These are phyloP conservation scores for Erythrophleum ivorense DNA, from an alignment of 331 rosid genomes.

Conservation along the genomic window DNA sequence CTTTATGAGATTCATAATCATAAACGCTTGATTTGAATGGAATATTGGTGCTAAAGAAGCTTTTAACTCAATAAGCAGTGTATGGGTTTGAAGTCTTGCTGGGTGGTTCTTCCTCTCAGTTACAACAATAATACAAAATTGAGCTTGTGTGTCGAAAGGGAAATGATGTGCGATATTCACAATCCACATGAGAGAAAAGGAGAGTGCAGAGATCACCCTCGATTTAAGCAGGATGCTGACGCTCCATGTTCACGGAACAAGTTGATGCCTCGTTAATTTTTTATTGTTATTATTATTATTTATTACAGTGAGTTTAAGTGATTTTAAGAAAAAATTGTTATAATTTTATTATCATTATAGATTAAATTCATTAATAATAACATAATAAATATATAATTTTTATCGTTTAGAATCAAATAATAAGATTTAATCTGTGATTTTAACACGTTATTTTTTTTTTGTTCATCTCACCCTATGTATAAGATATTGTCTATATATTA, in stretches of 20 bases:
- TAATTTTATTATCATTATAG: no score
- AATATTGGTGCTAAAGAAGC: constrained; percentile 12
- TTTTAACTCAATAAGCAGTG: neutral
- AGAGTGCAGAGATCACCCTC: constrained; percentile 40
- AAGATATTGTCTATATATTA: neutral
- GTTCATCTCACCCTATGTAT: no score
- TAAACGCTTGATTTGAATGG: constrained; percentile 44
- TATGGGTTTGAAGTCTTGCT: neutral
- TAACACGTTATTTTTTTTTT: no score
- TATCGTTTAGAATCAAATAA: no score
- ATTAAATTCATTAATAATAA: no score
- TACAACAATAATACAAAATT: no score
- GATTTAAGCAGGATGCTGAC: constrained; percentile 46
- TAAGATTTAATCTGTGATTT: no score
- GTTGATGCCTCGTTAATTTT: constrained; percentile 37
- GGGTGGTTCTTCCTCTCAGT: neutral
- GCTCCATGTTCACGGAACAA: constrained; percentile 50
- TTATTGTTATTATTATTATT: neutral
- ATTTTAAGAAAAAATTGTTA: no score
- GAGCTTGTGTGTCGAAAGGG: neutral
- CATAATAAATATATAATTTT: no score
- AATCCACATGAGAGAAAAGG: constrained; percentile 48
- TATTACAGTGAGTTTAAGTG: neutral
- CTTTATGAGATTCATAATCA: neutral
- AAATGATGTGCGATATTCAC: neutral